Percentiles rank a stretch among this genome's conserved stretches.
Conservation (phyloP, 257 asterid species). For the Osmanthus fragrans region DNA sequence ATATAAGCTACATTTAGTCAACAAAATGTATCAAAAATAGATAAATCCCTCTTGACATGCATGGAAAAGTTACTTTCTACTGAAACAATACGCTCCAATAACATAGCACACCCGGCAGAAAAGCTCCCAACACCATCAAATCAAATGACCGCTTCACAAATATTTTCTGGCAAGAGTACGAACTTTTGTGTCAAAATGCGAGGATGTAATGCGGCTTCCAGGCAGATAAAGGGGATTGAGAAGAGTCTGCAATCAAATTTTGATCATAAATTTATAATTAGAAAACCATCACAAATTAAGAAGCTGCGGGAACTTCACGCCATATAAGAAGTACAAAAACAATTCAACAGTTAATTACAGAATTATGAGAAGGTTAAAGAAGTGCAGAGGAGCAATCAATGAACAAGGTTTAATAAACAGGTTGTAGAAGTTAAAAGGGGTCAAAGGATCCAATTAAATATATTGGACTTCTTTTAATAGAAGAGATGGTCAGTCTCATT, state of each 20-base stretch:
- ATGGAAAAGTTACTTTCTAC: slow-evolving; percentile 5
- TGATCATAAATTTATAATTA: slow-evolving; percentile 19
- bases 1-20: slow-evolving; percentile 5
- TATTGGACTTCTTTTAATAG: neutral
- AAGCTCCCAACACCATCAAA: slow-evolving; percentile 22
- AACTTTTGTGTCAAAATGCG: slow-evolving; percentile 97
- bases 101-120: slow-evolving; percentile 30
- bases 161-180: slow-evolving; percentile 93
- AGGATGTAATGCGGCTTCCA: slow-evolving; percentile 90
- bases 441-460: neutral
- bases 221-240: slow-evolving; percentile 94
- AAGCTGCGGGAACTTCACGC: neutral
- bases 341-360: neutral
- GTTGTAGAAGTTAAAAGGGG: neutral
- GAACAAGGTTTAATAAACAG: neutral
- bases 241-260: slow-evolving; percentile 64
- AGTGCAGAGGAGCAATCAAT: neutral
- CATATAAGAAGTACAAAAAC: neutral
- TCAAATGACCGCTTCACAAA: slow-evolving; percentile 43
- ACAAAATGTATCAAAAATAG: slow-evolving; percentile 18
- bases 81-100: slow-evolving; percentile 17
- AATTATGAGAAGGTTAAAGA: neutral
- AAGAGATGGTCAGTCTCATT: neutral
- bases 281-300: slow-evolving; percentile 10
- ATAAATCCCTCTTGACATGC: slow-evolving; percentile 2